Base-by-base conservation (phyloP, 2,329 filamentous ascomycete species). In the Botrytis pseudocinerea region DNA sequence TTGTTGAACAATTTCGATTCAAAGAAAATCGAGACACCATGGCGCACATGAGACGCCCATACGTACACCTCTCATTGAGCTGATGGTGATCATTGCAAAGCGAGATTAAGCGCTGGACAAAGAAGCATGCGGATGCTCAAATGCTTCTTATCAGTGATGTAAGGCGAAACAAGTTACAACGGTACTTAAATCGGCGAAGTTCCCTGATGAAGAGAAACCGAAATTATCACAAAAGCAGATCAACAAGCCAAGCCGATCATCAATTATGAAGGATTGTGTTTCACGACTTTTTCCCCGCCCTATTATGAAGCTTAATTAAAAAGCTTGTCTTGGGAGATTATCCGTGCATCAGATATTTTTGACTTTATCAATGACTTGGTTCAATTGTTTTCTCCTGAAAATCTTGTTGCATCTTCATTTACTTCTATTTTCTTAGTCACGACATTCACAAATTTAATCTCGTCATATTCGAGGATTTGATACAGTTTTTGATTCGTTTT, bases 221-320 rank as follows among this genome's bases (percentile, higher is more conserved):
- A 22, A 40, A 40, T n/a, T 40, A 61, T 61, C 35, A 40, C 9
- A 12, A 38, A 40, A 61, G 22, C 59, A 38, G 35, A 61, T 38
- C 35, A 40, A 16, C 38, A 61, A 18, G 35, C 35, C 12, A 61
- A n/a, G 35, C 35, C 7, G 32, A 16, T 61, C 35, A 40, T 40
- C 60, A 62, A n/a, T n/a, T 62, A n/a, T 62, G 35, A 35, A 62
- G 35, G 60, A 62, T 57, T 35, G 60, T 62, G 38, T 61, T 38
- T 38, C 35, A 61, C 35, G 9, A n/a, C 59, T 38, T 61, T 61
- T 61, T 40, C 54, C 59, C 59, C 59, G 20, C 59, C 59, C 32
- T 38, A 35, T n/a, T 61, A 61, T 61, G 59, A n/a, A 59, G 35
- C 59, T 61, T 61, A 61, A 40, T 16, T 35, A 61, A 38, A n/a